Base-by-base conservation (phyloP, 495 filamentous ascomycete genomes). In the Aspergillus egyptiacus region DNA sequence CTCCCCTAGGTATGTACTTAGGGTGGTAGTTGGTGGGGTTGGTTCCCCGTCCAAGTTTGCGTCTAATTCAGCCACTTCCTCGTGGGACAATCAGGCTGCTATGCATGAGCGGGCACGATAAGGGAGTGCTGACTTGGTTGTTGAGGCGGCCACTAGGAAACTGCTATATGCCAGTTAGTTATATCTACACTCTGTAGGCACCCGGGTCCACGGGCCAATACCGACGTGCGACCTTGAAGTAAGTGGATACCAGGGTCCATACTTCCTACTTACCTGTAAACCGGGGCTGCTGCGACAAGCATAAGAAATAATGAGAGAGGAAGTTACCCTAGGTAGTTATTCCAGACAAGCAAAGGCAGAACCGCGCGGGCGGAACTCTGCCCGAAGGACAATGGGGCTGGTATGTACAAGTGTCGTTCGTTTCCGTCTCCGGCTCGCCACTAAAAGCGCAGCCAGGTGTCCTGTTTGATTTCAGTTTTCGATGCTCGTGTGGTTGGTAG, bases 71-170 rank as follows among this genome's bases (percentile, higher is more conserved):
- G 43, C 50, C 55, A 50, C 55, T 28, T n/a, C 50, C 47, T 58
- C 47, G 51, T 58, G 47, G 51, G 46, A 49, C 28, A 30, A 48
- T 58, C 38, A 54, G 55, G 55, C 51, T 58, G 51, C 51, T 48
- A 54, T 50, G 51, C 55, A 54, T 50, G 31, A 54, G 50, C 38
- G 31, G 51, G 50, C 38, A 46, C 25, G 35, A 19, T 36, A 36
- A 42, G 46, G 34, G 34, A 15, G 4, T 22, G 14, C 22, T 25
- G 40, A 25, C 23, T 27, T 19, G 20, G 14, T 32, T 19, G 24
- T n/a, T 15, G 2, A 44, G 41, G 22, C n/a, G n/a, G n/a, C n/a
- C n/a, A n/a, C n/a, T n/a, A n/a, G n/a, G n/a, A n/a, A n/a, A n/a
- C n/a, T n/a, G n/a, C n/a, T n/a, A n/a, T n/a, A n/a, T n/a, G n/a